Evolutionary conservation across 2,329 filamentous ascomycete genomes (phyloP), one percentile per base, ranked within the genome.

Genomic region (Alternaria sp.): DNA sequence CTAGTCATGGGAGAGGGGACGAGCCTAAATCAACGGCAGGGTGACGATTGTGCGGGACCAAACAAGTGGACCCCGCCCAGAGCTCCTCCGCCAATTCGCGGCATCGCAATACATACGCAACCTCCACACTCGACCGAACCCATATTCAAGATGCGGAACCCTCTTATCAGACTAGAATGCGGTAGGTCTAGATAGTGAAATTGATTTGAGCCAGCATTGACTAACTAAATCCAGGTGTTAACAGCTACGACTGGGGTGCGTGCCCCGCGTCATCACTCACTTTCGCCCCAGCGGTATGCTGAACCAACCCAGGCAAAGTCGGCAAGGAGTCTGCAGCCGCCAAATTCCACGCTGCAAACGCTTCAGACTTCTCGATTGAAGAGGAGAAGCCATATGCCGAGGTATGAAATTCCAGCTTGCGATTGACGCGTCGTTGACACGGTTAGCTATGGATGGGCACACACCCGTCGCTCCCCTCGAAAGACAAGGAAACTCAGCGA

Each of bases 371-470:
- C 78, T 86, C 86, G 10, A 90, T 99, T 65, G 87, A 97, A 77
- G 86, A 91, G 56, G 92, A 96, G 73, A 96, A 93, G 83, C 95
- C 96, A 30, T 99, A 99, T 76, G 94, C 96, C 53, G 96, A 98
- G 88, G 94, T 94, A 78, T 11, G 60, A 25, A 21, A 49, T 37
- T 18, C 44, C 18, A 2, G 11, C 20, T 3, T 28, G 8, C 10
- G 6, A 49, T 44, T 26, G 23, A 33, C 20, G 30, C 55, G 21
- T 61, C 26, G 50, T 72, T 81, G 55, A 80, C 60, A 33, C 12
- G 37, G 30, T n/a, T 71, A 97, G 94, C 85, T 99, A 75, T 99
- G 96, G 96, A 99, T 99, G 96, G 96, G 96, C 76, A 97, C 95
- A 1, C 96, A 99, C 76, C 94, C 95, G 47, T 97, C 93, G 49